Conservation (phyloP, 768 basidiomycete species). For the Boletus pseudo-olivaceus region DNA sequence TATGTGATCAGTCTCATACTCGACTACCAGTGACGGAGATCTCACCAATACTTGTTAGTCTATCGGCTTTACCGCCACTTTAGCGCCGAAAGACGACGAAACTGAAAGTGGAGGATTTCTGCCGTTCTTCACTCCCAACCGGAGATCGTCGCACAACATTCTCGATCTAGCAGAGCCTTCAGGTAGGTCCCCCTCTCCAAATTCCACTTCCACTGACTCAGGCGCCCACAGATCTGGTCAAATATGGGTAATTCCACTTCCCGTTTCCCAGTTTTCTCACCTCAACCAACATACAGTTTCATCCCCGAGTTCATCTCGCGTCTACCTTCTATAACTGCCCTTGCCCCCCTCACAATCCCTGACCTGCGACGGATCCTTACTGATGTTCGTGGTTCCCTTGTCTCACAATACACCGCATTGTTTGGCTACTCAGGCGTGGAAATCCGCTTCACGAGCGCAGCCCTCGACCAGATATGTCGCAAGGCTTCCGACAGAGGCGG, state of each 20-base stretch:
- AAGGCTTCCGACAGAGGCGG: constrained; percentile 80
- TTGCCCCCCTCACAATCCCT: constrained; percentile 70
- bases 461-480: constrained; percentile 76
- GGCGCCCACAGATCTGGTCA: constrained; percentile 60
- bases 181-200: constrained; percentile 39
- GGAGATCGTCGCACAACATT: constrained; percentile 47
- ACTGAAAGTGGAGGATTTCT: constrained; percentile 35
- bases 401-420: constrained; percentile 84
- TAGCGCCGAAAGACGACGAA: constrained; percentile 40
- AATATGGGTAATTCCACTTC: constrained; percentile 60
- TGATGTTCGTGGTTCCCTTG: constrained; percentile 86
- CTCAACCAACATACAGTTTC: constrained; percentile 46
- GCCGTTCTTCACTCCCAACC: constrained; percentile 80
- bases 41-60: constrained; percentile 48
- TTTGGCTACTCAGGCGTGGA: constrained; percentile 84
- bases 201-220: background rate
- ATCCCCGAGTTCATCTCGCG: constrained; percentile 96
- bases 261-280: background rate
- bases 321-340: constrained; percentile 85
- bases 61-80: constrained; percentile 76
- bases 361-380: constrained; percentile 90
- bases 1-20: constrained; percentile 37
- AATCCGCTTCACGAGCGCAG: constrained; percentile 79
- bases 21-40: background rate
- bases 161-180: constrained; percentile 70